These are phyloP conservation scores for Brassica napus DNA, from an alignment of 345 rosid species.

Conservation along the genomic window DNA sequence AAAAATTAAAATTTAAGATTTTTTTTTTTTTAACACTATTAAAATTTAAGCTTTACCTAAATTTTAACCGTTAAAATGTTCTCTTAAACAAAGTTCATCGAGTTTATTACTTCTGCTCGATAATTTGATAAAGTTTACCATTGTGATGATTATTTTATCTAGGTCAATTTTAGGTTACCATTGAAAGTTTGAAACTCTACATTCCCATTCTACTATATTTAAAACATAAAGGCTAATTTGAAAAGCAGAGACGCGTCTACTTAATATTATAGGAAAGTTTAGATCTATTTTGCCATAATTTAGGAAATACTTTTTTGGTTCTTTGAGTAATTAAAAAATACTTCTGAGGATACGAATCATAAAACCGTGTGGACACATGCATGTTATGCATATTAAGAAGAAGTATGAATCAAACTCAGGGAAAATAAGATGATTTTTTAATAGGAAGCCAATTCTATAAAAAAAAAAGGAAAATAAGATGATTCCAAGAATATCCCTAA, in stretches of 20 bases:
- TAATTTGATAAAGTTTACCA: neutral
- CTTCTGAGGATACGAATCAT: neutral
- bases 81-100: neutral
- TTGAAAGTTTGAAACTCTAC: neutral
- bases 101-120: neutral
- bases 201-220: neutral
- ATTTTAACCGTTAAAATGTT: too few relatives aligned
- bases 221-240: neutral
- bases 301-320: neutral
- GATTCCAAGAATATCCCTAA: neutral
- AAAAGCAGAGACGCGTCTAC: neutral
- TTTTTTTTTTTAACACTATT: too few relatives aligned
- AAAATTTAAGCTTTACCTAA: neutral
- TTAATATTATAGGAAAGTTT: neutral
- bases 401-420: too few relatives aligned
- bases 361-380: neutral
- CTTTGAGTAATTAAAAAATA: neutral
- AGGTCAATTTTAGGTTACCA: neutral
- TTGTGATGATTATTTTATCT: neutral
- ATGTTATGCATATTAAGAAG: neutral
- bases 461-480: neutral
- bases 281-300: neutral
- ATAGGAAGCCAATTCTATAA: too few relatives aligned
- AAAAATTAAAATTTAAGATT: neutral
- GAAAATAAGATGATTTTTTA: too few relatives aligned